Percentiles rank a stretch among this genome's conserved stretches.
Evolutionary conservation across 176 grass and related monocot genomes (phyloP).

Genomic region (Themeda triandra): DNA sequence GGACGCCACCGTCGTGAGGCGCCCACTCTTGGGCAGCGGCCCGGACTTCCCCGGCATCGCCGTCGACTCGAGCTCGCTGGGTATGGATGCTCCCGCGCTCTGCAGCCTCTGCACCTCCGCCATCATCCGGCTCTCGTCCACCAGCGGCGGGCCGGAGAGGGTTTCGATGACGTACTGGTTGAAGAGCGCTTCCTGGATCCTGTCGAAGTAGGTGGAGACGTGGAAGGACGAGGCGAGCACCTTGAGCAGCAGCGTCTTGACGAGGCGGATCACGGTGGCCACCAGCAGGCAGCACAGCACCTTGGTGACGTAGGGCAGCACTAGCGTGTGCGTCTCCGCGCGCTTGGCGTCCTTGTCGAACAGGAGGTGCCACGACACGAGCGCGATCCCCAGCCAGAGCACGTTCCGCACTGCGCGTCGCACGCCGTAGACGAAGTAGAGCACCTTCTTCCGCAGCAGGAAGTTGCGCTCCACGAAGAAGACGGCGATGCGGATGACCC

Average conservation of each 20-base stretch:
- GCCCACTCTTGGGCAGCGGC: conserved; percentile 35
- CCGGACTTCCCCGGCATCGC: conserved; percentile 35
- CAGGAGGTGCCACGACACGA: conserved; percentile 71
- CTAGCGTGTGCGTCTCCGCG: conserved; percentile 35
- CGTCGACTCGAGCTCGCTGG: conserved; percentile 51
- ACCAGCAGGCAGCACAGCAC: conserved; percentile 80
- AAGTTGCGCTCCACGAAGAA: conserved; percentile 93
- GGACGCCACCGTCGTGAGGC: conserved; percentile 31
- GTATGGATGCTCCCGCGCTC: conserved; percentile 61
- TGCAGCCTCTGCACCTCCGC: conserved; percentile 77
- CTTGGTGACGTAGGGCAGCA: conserved; percentile 87
- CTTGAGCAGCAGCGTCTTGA: conserved; percentile 93
- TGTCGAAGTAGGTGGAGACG: conserved; percentile 97
- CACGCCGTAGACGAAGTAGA: conserved; percentile 98
- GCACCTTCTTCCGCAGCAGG: conserved; percentile 74
- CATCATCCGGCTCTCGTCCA: conserved; percentile 74
- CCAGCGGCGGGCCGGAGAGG: conserved; percentile 69
- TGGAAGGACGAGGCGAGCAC: conserved; percentile 91
- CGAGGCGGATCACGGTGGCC: conserved; percentile 66
- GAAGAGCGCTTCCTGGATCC: conserved; percentile 93
- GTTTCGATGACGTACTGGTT: conserved; percentile 98
- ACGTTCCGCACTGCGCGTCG: conserved; percentile 77
- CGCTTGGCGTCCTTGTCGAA: conserved; percentile 55
- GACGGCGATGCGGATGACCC: conserved; percentile 70
- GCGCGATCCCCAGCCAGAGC: conserved; percentile 87